A percentile compares a stretch with the other conserved stretches of the same genome.
Evolutionary conservation across 129 eudicot genomes (phyloP).

Genomic region (Saussurea involucrata): DNA sequence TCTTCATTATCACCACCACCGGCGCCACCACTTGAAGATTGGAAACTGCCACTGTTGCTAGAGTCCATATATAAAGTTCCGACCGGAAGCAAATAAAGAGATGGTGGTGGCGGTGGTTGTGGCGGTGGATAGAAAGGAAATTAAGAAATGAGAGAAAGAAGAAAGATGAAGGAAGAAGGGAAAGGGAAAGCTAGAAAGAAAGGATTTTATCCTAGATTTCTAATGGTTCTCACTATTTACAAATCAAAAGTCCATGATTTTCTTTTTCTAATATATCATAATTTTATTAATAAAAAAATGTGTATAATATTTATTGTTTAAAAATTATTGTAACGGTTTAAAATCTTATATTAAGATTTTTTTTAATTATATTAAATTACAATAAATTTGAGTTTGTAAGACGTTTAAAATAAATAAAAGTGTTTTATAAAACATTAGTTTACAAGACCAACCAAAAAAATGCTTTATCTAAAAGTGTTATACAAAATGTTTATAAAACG

Average conservation of each 20-base stretch:
- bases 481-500: too few relatives aligned
- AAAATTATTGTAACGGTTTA: too few relatives aligned
- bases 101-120: slow-evolving; percentile 11
- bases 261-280: neutral
- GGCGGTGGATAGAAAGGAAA: slow-evolving; percentile 31
- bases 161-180: neutral
- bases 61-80: slow-evolving; percentile 42
- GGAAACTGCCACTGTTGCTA: slow-evolving; percentile 63
- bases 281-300: neutral
- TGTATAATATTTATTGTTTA: neutral
- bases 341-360: too few relatives aligned
- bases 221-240: slow-evolving; percentile 13
- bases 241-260: slow-evolving; percentile 1
- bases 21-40: slow-evolving; percentile 59
- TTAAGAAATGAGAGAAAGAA: neutral
- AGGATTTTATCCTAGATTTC: slow-evolving; percentile 8
- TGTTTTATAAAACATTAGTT: too few relatives aligned
- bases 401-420: too few relatives aligned
- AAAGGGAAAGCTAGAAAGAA: slow-evolving; percentile 5
- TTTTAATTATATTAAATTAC: too few relatives aligned
- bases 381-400: too few relatives aligned
- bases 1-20: slow-evolving; percentile 39
- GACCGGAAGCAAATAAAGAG: neutral
- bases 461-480: too few relatives aligned
- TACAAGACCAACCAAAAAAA: too few relatives aligned